A percentile compares a stretch with the other conserved stretches of the same genome.
phyloP scores from a whole-genome alignment of 768 basidiomycete species.

The Suillus fuscotomentosus region DNA sequence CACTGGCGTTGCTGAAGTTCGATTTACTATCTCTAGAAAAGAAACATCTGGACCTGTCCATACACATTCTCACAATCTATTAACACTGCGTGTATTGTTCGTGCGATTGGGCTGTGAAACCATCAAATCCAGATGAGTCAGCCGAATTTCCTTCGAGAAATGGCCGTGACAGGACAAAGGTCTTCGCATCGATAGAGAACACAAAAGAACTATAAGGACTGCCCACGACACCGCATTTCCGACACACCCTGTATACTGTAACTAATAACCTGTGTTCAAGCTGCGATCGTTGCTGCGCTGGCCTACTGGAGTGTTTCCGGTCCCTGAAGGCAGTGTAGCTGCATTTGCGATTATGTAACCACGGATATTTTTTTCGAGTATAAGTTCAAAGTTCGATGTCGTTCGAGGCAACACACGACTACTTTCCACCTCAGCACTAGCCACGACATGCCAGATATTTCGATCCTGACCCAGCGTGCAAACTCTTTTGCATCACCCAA shows the following conservation, averaged over 20 bases:
- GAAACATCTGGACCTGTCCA: background rate
- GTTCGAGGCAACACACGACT: background rate
- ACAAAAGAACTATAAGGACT: background rate
- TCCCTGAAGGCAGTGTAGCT: background rate
- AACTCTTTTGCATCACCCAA: background rate
- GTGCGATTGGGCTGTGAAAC: background rate
- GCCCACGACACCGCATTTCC: background rate
- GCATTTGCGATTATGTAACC: background rate
- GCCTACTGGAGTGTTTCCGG: background rate
- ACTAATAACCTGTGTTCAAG: background rate
- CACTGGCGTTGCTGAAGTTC: background rate
- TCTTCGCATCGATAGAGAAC: background rate
- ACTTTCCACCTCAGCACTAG: background rate
- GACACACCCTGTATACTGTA: background rate
- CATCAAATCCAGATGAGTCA: background rate
- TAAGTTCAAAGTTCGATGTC: background rate
- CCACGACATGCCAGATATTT: conserved; percentile 23
- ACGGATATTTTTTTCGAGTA: background rate
- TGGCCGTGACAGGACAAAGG: background rate
- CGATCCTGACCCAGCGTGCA: conserved; percentile 19
- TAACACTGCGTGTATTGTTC: background rate
- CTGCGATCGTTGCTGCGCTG: background rate
- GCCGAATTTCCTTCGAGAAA: background rate
- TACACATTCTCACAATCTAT: background rate
- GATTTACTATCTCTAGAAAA: background rate